Conservation (phyloP, 208 protist genomes). For the Balamuthia mandrillaris region DNA sequence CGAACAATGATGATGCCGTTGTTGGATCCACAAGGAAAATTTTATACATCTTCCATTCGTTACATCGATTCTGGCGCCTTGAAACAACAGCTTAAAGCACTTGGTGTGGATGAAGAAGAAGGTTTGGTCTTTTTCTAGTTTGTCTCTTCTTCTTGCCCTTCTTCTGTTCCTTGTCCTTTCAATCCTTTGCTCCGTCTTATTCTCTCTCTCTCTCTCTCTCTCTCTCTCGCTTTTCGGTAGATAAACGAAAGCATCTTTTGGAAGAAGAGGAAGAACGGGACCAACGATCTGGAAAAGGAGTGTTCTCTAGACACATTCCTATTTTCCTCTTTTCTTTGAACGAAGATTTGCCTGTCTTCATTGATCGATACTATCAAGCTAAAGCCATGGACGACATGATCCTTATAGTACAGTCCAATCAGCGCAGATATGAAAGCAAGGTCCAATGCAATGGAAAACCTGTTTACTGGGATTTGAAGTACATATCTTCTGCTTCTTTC, state of each 20-base stretch:
- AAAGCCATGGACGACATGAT: neutral
- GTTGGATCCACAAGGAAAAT: neutral
- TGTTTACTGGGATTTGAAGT: constrained; percentile 10
- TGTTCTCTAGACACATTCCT: neutral
- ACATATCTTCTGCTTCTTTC: too few species aligned
- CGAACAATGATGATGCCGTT: neutral
- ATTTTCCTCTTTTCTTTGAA: constrained; percentile 10
- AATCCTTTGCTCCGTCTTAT: neutral
- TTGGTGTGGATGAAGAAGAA: too few species aligned
- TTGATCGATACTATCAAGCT: constrained; percentile 25
- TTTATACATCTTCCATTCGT: neutral
- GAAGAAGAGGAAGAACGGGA: too few species aligned
- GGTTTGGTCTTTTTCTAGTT: too few species aligned
- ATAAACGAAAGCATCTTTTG: too few species aligned
- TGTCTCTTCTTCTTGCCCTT: too few species aligned
- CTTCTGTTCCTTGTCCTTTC: neutral
- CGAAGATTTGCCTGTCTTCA: neutral
- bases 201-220: neutral
- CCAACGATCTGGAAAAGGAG: neutral
- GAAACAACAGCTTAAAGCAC: neutral
- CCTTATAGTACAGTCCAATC: neutral
- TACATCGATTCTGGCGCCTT: neutral
- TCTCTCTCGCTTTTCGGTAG: too few species aligned
- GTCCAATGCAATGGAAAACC: neutral
- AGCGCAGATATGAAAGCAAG: neutral